Conservation (phyloP, 2,329 filamentous ascomycete genomes). For the Pseudocercospora fijiensis region DNA sequence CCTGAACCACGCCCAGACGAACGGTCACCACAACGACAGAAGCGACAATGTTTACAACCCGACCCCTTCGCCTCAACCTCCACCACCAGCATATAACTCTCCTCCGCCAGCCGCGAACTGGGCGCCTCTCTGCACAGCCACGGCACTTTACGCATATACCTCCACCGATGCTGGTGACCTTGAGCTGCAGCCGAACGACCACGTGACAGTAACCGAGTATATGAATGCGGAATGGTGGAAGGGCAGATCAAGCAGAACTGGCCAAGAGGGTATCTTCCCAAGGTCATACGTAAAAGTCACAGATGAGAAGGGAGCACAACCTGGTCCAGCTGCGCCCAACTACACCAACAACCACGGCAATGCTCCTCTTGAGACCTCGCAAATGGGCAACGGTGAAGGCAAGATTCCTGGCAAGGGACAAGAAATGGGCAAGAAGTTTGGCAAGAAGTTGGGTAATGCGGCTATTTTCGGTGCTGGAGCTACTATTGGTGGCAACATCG, state of each 20-base stretch:
- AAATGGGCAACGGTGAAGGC: constrained; percentile 48
- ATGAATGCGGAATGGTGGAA: constrained; percentile 98
- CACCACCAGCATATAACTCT: constrained; percentile 57
- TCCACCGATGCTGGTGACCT: constrained; percentile 80
- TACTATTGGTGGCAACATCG: constrained; percentile 66
- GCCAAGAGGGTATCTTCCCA: constrained; percentile 91
- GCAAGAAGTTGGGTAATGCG: constrained; percentile 84
- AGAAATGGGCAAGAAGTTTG: constrained; percentile 30
- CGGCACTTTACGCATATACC: constrained; percentile 79
- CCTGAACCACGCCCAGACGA: constrained; percentile 35
- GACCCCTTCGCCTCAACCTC: constrained; percentile 44
- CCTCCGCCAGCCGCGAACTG: constrained; percentile 47
- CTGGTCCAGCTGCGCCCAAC: constrained; percentile 50
- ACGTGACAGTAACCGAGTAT: constrained; percentile 77
- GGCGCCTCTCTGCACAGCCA: constrained; percentile 66
- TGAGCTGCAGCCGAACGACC: constrained; percentile 75
- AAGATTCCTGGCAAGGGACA: constrained; percentile 58
- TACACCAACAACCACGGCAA: constrained; percentile 56
- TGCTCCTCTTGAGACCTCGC: constrained; percentile 74
- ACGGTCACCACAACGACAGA: constrained; percentile 38
- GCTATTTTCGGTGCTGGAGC: constrained; percentile 93
- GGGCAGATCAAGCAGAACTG: constrained; percentile 78
- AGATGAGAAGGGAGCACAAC: constrained; percentile 59
- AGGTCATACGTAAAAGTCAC: constrained; percentile 76
- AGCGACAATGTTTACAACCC: constrained; percentile 40